Conservation (phyloP, 2,329 filamentous ascomycete genomes). For the Alternaria triticina region DNA sequence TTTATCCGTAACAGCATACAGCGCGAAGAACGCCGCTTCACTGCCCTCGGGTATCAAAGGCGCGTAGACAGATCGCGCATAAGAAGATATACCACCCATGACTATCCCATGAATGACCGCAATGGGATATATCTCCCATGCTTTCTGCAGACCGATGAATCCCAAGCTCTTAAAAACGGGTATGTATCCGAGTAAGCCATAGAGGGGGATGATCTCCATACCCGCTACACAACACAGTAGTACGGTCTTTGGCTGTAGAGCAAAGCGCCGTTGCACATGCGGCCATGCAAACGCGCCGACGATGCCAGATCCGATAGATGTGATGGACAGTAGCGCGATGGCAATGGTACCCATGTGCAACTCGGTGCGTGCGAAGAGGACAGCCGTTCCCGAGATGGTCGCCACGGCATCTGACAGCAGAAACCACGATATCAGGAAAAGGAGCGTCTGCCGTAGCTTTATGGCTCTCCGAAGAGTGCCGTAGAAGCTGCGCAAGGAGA, state of each 20-base stretch:
- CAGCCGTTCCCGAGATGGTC: conserved; percentile 90
- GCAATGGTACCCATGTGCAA: conserved; percentile 86
- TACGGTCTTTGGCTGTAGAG: conserved; percentile 77
- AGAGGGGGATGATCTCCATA: conserved; percentile 88
- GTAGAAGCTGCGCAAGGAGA: conserved; percentile 83
- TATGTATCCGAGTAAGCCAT: conserved; percentile 83
- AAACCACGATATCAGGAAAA: conserved; percentile 88
- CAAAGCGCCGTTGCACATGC: conserved; percentile 70
- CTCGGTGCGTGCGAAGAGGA: conserved; percentile 90
- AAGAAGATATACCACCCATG: conserved; percentile 83
- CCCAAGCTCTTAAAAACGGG: conserved; percentile 76
- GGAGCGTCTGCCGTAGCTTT: conserved; percentile 71
- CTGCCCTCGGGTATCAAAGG: conserved; percentile 89
- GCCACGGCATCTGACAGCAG: conserved; percentile 90
- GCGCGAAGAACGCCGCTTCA: conserved; percentile 90
- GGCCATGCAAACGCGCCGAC: conserved; percentile 88
- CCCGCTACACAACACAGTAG: conserved; percentile 83
- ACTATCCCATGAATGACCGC: conserved; percentile 88
- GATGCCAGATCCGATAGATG: conserved; percentile 84
- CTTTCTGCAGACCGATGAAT: conserved; percentile 79
- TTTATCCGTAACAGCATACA: conserved; percentile 96
- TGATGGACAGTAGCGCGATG: conserved; percentile 86
- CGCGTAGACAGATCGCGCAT: conserved; percentile 87
- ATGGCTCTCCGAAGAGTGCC: conserved; percentile 75
- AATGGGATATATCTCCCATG: conserved; percentile 92